Percentiles rank a stretch among this genome's conserved stretches.
Conservation (phyloP, 768 basidiomycete genomes). For the Rhodotorula toruloides region DNA sequence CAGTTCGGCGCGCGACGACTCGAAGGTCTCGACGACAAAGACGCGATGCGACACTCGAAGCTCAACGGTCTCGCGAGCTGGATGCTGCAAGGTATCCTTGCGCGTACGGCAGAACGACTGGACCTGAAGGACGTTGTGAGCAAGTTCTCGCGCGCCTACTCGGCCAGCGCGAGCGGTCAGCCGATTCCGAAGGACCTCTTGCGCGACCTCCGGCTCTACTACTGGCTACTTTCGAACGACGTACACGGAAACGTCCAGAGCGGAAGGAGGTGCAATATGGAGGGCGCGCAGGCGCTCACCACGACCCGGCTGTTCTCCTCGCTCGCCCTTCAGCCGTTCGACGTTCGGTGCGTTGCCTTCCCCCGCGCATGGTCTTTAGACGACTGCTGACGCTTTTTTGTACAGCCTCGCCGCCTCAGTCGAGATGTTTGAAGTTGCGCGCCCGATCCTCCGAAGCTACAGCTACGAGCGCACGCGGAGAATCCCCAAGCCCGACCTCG, state of each 20-base stretch:
- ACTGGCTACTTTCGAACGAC: slow-evolving; percentile 35
- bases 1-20: slow-evolving; percentile 29
- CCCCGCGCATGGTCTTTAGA: neutral
- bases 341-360: slow-evolving; percentile 22
- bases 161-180: slow-evolving; percentile 22
- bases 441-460: slow-evolving; percentile 34
- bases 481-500: slow-evolving; percentile 33
- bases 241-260: slow-evolving; percentile 37
- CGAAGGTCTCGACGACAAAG: slow-evolving; percentile 29
- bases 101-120: slow-evolving; percentile 30
- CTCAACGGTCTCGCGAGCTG: slow-evolving; percentile 37
- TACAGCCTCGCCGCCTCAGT: slow-evolving; percentile 35
- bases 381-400: neutral
- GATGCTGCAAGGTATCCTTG: slow-evolving; percentile 36
- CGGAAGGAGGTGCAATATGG: slow-evolving; percentile 35
- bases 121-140: slow-evolving; percentile 8
- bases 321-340: slow-evolving; percentile 33
- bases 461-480: slow-evolving; percentile 31
- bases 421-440: slow-evolving; percentile 39
- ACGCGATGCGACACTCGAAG: slow-evolving; percentile 33
- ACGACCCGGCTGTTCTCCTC: slow-evolving; percentile 33
- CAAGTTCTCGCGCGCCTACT: slow-evolving; percentile 33
- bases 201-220: slow-evolving; percentile 33
- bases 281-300: slow-evolving; percentile 31
- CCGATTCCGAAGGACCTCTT: slow-evolving; percentile 23